Percentiles rank a stretch among this genome's conserved stretches.
These are phyloP conservation scores for Pseudophaeomoniella oleicola DNA, from an alignment of 2,329 filamentous ascomycete species.

Conservation along the genomic window DNA sequence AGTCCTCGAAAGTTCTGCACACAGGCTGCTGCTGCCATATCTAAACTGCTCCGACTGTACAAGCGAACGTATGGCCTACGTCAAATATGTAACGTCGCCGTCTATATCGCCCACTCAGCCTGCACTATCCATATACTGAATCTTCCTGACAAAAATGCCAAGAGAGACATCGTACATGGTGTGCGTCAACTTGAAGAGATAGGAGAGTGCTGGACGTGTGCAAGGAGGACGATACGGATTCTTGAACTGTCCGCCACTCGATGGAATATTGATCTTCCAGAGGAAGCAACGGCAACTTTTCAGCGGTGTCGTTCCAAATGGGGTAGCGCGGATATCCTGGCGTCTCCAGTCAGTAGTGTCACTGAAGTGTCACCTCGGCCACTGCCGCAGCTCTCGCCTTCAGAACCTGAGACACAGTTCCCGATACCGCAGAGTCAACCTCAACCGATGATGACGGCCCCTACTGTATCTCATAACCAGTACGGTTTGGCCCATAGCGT, in stretches of 20 bases:
- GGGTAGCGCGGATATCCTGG: slow-evolving; percentile 47
- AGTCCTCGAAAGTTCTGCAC: slow-evolving; percentile 86
- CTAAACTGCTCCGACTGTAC: slow-evolving; percentile 86
- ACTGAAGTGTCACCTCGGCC: slow-evolving; percentile 3
- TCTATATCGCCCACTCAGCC: slow-evolving; percentile 89
- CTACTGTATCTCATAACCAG: slow-evolving; percentile 4
- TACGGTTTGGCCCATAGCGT: slow-evolving; percentile 6
- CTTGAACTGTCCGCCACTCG: slow-evolving; percentile 73
- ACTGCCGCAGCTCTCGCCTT: slow-evolving; percentile 8
- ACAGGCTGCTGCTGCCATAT: slow-evolving; percentile 75
- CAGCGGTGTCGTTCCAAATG: slow-evolving; percentile 66
- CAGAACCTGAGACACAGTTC: background rate
- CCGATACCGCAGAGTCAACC: background rate
- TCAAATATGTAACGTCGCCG: slow-evolving; percentile 91
- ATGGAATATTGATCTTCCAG: slow-evolving; percentile 76
- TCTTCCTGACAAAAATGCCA: slow-evolving; percentile 79
- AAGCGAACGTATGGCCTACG: slow-evolving; percentile 81
- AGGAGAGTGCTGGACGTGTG: slow-evolving; percentile 85
- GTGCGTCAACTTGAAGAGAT: slow-evolving; percentile 90
- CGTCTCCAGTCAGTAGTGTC: slow-evolving; percentile 20
- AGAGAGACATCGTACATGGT: slow-evolving; percentile 77
- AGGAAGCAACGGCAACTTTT: slow-evolving; percentile 66
- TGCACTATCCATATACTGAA: slow-evolving; percentile 92
- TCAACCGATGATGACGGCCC: background rate
- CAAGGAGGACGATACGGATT: slow-evolving; percentile 70